phyloP scores from a whole-genome alignment of 352 stramenopile genomes.

The Globisporangium lucens region DNA sequence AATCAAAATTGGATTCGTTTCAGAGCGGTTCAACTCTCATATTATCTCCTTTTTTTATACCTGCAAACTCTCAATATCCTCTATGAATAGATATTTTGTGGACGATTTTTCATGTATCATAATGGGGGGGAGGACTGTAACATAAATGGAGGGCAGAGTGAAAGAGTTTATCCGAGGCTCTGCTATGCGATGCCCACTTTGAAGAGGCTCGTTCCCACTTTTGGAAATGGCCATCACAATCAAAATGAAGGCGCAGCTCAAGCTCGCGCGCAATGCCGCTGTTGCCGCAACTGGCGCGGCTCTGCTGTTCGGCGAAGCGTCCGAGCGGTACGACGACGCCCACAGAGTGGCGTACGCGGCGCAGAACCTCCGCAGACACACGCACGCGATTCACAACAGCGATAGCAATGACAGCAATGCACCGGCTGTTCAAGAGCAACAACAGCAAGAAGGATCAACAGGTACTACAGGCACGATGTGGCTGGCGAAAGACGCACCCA shows the following conservation, averaged over 20 bases:
- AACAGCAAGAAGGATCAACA: background rate
- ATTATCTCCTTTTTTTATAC: too few relatives aligned
- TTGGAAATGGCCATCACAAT: slow-evolving; percentile 1
- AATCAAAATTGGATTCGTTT: too few relatives aligned
- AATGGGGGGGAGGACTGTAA: too few relatives aligned
- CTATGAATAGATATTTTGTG: too few relatives aligned
- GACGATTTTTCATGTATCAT: too few relatives aligned
- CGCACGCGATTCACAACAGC: background rate
- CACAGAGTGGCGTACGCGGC: slow-evolving; percentile 33
- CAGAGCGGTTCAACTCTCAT: too few relatives aligned
- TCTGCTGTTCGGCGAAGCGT: slow-evolving; percentile 33
- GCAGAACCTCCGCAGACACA: slow-evolving; percentile 29
- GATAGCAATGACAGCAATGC: background rate
- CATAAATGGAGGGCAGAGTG: background rate
- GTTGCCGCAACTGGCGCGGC: slow-evolving; percentile 23
- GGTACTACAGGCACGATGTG: slow-evolving; percentile 22
- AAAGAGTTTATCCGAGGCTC: background rate
- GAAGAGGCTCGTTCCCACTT: slow-evolving; percentile 12
- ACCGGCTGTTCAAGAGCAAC: background rate
- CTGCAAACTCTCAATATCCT: too few relatives aligned
- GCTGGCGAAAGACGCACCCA: slow-evolving; percentile 47
- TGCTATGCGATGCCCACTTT: background rate
- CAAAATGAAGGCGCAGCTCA: background rate
- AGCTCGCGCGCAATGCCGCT: slow-evolving; percentile 19
- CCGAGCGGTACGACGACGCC: slow-evolving; percentile 36